Evolutionary conservation across 1,284 basidiomycete species (phyloP).

Genomic region (Pisolithus thermaeus): DNA sequence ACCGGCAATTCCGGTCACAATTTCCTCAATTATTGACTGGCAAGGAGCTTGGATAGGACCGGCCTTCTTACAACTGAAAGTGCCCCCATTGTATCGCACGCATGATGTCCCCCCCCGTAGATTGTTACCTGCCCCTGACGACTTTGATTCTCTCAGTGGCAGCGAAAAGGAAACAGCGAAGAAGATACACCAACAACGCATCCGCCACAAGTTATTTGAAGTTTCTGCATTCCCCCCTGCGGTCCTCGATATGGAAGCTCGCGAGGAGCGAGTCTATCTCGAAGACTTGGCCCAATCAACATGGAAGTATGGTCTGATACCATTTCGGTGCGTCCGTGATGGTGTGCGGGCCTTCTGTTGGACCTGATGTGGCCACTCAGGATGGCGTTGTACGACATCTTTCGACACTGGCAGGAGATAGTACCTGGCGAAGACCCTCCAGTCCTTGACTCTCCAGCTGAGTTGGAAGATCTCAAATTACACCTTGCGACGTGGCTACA

Average conservation of each 20-base stretch:
- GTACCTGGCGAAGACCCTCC: background rate
- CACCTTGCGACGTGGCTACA: background rate
- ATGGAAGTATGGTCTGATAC: conserved; percentile 7
- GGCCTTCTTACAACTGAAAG: conserved; percentile 7
- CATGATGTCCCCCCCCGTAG: background rate
- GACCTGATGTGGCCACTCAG: background rate
- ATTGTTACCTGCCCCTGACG: background rate
- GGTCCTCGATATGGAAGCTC: conserved; percentile 3
- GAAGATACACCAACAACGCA: background rate
- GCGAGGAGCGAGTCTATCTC: conserved; percentile 3
- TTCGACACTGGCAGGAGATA: conserved; percentile 2
- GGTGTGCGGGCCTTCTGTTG: background rate
- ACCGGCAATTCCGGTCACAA: background rate
- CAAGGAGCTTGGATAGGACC: conserved; percentile 11
- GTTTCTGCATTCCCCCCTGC: background rate
- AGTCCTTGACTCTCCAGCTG: background rate
- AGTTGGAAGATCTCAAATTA: background rate
- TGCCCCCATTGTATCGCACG: conserved; percentile 2
- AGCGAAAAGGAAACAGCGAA: conserved; percentile 2
- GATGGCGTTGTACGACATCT: conserved; percentile 1
- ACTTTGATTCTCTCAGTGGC: conserved; percentile 1
- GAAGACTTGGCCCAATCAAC: conserved; percentile 4
- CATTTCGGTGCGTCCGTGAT: conserved; percentile 1
- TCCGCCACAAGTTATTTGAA: conserved; percentile 2
- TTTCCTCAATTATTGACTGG: conserved; percentile 17